Base-by-base conservation (phyloP, 257 asterid species). In the Przewalskia tangutica region DNA sequence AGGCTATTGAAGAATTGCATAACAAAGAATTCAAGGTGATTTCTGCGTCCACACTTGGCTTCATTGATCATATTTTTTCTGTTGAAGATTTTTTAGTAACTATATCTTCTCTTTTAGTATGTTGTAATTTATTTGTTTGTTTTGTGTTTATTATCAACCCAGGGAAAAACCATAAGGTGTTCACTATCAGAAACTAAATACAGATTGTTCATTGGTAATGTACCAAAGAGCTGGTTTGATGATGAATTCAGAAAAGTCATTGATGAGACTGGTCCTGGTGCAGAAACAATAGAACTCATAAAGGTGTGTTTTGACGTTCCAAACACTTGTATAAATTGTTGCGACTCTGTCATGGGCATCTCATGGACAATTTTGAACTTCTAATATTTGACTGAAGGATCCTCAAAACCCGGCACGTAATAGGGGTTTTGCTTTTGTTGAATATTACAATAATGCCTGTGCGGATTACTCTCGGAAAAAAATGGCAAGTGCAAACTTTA, bases 401-500 rank as follows among this genome's bases (percentile, higher is more conserved):
- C 97, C 98, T 82, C 97, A 90, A 86, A 91, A 87, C 84, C 93
- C 97, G 8, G 82, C 91, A 67, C 94, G 94, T 59, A 95, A 93
- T 84, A 97, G 98, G 70, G 99, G 99, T 77, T 95, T 95, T 89
- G 97, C 98, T 80, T 95, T 95, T 85, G 97, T 95, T 81, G 98
- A 93, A 83, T 95, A 93, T 87, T 92, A 91, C 91, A 93, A 95
- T 89, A 92, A 93, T 88, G 99, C 97, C 13, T 95, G 99, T 89
- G 99, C 99, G 84, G 98, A 95, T 84, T 93, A 90, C 87, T 91
- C 98, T 34, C 87, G 94, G 90, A 95, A 88, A 85, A 88, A 89
- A 87, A 89, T 95, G 97, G 78, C 91, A 73, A 84, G 85, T 82
- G 88, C 85, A 18, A 88, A 85, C 87, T 93, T 93, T 88, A 95